These are phyloP conservation scores for Royoungia palumana DNA, from an alignment of 768 basidiomycete genomes.

Conservation along the genomic window DNA sequence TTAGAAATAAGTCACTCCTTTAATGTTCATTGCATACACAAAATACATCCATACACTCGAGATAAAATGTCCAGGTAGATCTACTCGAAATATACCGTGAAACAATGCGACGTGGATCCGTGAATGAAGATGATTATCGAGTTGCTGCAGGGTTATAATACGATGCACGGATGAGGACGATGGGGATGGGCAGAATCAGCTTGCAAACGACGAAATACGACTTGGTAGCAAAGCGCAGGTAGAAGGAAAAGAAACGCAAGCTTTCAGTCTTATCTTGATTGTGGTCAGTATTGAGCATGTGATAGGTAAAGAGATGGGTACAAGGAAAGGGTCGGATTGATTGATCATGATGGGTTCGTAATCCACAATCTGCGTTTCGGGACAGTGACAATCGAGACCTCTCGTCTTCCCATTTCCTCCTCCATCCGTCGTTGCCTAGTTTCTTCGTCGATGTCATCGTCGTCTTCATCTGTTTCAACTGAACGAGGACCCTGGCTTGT, in stretches of 20 bases:
- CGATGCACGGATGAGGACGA: slow-evolving; percentile 12
- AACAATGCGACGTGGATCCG: slow-evolving; percentile 33
- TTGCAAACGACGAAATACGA: slow-evolving; percentile 15
- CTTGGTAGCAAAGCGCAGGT: slow-evolving; percentile 13
- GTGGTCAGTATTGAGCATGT: slow-evolving; percentile 23
- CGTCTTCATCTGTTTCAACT: slow-evolving; percentile 55
- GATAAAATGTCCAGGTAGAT: slow-evolving; percentile 33
- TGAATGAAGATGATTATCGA: slow-evolving; percentile 27
- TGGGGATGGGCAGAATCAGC: neutral
- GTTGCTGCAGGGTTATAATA: slow-evolving; percentile 27
- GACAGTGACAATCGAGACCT: slow-evolving; percentile 76
- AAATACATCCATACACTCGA: slow-evolving; percentile 35
- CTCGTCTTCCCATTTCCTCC: slow-evolving; percentile 76
- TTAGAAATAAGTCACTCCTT: slow-evolving; percentile 37
- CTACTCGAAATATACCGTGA: slow-evolving; percentile 35
- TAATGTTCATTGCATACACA: slow-evolving; percentile 33
- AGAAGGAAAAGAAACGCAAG: slow-evolving; percentile 1
- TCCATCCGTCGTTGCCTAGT: slow-evolving; percentile 72
- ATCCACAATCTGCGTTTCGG: slow-evolving; percentile 75
- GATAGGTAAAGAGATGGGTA: slow-evolving; percentile 6
- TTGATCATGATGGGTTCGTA: slow-evolving; percentile 54
- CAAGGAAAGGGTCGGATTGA: neutral
- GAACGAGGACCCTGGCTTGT: slow-evolving; percentile 42
- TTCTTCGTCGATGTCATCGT: slow-evolving; percentile 74
- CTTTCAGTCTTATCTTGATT: slow-evolving; percentile 10